Evolutionary conservation across 495 filamentous ascomycete genomes (phyloP).

Genomic region (Amniculicola lignicola): DNA sequence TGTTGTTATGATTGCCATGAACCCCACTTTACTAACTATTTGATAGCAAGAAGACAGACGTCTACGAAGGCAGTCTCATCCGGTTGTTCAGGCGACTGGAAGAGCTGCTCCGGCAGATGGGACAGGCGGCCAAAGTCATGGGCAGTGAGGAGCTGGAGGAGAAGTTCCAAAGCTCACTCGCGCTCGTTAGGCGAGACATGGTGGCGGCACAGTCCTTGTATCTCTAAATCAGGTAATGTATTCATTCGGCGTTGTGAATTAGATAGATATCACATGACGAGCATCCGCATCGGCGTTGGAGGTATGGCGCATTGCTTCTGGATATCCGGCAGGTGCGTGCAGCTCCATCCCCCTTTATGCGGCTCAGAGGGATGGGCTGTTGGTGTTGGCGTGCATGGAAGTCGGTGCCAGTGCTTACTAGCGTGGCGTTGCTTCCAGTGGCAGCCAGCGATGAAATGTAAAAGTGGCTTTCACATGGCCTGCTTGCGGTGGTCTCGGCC

Average conservation of each 20-base stretch:
- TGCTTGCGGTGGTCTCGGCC: too few relatives aligned
- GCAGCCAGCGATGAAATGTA: too few relatives aligned
- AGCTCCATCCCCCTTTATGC: slow-evolving; percentile 2
- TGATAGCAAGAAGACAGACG: slow-evolving; percentile 91
- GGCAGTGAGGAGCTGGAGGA: slow-evolving; percentile 86
- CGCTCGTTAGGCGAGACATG: slow-evolving; percentile 84
- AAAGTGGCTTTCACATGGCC: too few relatives aligned
- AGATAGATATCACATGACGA: too few relatives aligned
- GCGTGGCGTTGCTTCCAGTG: too few relatives aligned
- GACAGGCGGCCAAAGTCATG: slow-evolving; percentile 96
- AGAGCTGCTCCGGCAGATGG: slow-evolving; percentile 95
- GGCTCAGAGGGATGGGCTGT: neutral
- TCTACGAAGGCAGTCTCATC: slow-evolving; percentile 94
- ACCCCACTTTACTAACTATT: slow-evolving; percentile 27
- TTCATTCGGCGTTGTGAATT: neutral
- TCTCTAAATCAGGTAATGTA: slow-evolving; percentile 51
- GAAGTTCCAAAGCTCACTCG: slow-evolving; percentile 80
- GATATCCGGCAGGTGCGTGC: neutral
- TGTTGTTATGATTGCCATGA: slow-evolving; percentile 37
- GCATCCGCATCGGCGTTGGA: neutral
- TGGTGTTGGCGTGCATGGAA: slow-evolving; percentile 8
- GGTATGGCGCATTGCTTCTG: slow-evolving; percentile 4
- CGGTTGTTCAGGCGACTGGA: slow-evolving; percentile 93
- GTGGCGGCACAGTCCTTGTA: slow-evolving; percentile 92
- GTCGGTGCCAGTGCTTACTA: too few relatives aligned